Percentiles rank a stretch among this genome's conserved stretches.
phyloP scores from a whole-genome alignment of 176 grass and related monocot genomes.

The Elymus sibiricus region DNA sequence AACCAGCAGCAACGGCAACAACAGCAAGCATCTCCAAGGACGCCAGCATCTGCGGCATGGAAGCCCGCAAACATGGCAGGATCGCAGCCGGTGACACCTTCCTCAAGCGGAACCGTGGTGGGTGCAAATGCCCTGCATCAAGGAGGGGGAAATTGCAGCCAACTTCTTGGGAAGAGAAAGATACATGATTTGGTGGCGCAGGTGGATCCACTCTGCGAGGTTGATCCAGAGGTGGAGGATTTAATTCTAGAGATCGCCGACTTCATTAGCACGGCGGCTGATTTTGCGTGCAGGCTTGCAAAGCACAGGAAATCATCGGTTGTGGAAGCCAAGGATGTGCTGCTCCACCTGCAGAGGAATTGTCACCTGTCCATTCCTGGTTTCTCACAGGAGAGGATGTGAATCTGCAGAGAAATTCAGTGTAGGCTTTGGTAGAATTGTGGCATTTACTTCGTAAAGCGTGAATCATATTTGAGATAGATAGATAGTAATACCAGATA shows the following conservation, averaged over 20 bases:
- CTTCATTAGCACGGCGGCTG: conserved; percentile 81
- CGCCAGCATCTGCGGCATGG: conserved; percentile 36
- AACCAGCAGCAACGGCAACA: conserved; percentile 56
- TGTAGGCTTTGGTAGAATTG: neutral
- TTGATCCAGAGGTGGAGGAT: conserved; percentile 80
- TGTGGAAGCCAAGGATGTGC: conserved; percentile 81
- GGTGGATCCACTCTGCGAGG: conserved; percentile 69
- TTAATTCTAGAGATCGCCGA: conserved; percentile 72
- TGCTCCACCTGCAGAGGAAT: conserved; percentile 85
- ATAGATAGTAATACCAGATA: neutral
- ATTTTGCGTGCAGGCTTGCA: conserved; percentile 78
- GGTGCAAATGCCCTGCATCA: conserved; percentile 48
- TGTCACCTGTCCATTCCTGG: conserved; percentile 84
- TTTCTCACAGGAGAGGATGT: conserved; percentile 71
- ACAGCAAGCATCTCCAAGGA: conserved; percentile 65
- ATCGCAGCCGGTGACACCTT: conserved; percentile 58
- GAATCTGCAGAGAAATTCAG: conserved; percentile 50
- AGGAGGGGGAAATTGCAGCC: conserved; percentile 59
- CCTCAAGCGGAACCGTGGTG: conserved; percentile 38
- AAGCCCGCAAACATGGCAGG: conserved; percentile 43
- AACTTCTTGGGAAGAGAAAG: conserved; percentile 86
- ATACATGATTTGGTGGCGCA: conserved; percentile 89
- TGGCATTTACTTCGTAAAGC: neutral
- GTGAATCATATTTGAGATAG: neutral
- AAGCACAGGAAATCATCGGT: conserved; percentile 91